A percentile compares a stretch with the other conserved stretches of the same genome.
Evolutionary conservation across 83 land plant genomes (phyloP).

Genomic region (Picea abies): DNA sequence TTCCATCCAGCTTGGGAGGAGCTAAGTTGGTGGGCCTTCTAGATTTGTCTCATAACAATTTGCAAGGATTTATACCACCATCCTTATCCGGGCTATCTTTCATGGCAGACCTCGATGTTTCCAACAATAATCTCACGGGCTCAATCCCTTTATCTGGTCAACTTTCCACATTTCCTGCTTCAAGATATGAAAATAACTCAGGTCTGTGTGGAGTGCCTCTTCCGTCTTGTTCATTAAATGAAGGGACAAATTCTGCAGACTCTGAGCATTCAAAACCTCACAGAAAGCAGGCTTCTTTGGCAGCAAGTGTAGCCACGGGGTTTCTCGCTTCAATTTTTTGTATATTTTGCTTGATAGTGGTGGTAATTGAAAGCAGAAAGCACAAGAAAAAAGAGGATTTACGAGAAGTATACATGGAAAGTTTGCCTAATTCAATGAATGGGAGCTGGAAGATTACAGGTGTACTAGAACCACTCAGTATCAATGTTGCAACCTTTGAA

Average conservation of each 20-base stretch:
- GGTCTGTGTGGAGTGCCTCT: constrained; percentile 86
- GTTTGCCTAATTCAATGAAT: constrained; percentile 29
- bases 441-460: constrained; percentile 62
- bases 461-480: constrained; percentile 64
- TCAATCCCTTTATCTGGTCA: constrained; percentile 60
- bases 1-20: constrained; percentile 58
- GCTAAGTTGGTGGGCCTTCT: constrained; percentile 42
- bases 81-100: constrained; percentile 49
- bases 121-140: constrained; percentile 73
- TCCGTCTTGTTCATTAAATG: constrained; percentile 23
- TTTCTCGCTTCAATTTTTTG: constrained; percentile 60
- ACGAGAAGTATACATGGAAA: constrained; percentile 50
- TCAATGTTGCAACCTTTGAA: constrained; percentile 77
- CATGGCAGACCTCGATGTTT: constrained; percentile 60
- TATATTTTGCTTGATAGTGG: constrained; percentile 55
- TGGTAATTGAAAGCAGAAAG: constrained; percentile 53
- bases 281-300: constrained; percentile 46
- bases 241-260: not conserved
- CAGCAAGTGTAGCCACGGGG: constrained; percentile 65
- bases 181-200: constrained; percentile 52
- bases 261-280: constrained; percentile 35
- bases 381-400: constrained; percentile 41
- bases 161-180: constrained; percentile 56
- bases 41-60: constrained; percentile 60
- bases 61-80: constrained; percentile 60